These are phyloP conservation scores for Ananas comosus DNA, from an alignment of 176 grass and related monocot genomes.

Conservation along the genomic window DNA sequence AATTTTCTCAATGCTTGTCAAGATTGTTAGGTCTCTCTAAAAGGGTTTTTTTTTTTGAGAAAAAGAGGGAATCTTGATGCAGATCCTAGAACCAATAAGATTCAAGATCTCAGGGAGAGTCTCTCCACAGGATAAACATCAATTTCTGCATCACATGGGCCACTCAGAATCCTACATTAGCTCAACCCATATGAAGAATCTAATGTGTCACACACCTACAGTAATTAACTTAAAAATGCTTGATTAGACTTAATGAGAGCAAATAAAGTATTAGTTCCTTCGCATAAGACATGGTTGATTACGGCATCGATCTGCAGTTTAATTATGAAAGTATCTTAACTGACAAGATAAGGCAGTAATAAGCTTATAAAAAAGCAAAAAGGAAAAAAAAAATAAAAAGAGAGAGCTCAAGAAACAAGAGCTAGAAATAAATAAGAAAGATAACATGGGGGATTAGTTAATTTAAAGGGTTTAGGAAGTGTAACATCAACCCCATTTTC, in stretches of 20 bases:
- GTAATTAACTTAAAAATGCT: too few relatives aligned
- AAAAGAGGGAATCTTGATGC: background rate
- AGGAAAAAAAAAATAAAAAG: background rate
- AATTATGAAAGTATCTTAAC: constrained; percentile 1
- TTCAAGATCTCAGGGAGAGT: background rate
- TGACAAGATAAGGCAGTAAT: background rate
- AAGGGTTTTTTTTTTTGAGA: too few relatives aligned
- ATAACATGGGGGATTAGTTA: background rate
- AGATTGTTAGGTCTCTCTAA: too few relatives aligned
- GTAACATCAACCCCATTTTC: background rate
- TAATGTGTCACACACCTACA: too few relatives aligned
- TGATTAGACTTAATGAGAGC: background rate
- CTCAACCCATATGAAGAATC: background rate
- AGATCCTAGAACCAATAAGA: background rate
- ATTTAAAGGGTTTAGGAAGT: background rate
- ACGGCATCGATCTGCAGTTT: background rate
- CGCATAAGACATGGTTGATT: background rate
- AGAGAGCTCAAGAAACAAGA: background rate
- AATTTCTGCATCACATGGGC: background rate
- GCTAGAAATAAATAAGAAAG: too few relatives aligned
- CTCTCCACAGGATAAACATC: background rate
- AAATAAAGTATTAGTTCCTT: background rate
- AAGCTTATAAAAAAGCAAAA: background rate
- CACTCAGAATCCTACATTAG: background rate
- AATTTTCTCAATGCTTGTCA: too few relatives aligned